phyloP scores from a whole-genome alignment of 345 rosid genomes.

The Boechera stricta region DNA sequence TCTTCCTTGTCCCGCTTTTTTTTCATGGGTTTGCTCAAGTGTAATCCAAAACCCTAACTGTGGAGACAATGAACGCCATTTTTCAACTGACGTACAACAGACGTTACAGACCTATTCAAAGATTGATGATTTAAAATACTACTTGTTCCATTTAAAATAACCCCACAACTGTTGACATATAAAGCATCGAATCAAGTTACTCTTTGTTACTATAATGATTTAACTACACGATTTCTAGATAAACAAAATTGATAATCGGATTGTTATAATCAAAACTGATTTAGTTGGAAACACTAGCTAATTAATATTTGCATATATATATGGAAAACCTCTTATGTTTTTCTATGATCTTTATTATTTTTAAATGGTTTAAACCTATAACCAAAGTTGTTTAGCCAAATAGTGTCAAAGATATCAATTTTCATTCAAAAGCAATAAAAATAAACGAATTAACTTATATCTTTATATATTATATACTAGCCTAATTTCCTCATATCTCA shows the following conservation, averaged over 20 bases:
- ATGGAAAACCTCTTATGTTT: background rate
- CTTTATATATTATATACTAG: too few relatives aligned
- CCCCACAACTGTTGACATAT: background rate
- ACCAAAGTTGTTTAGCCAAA: too few relatives aligned
- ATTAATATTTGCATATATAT: background rate
- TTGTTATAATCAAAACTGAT: background rate
- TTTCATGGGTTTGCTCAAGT: background rate
- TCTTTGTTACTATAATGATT: background rate
- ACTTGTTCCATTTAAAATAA: background rate
- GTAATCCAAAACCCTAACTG: slow-evolving; percentile 20
- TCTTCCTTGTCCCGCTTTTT: slow-evolving; percentile 31
- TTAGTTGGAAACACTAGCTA: background rate
- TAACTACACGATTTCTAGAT: background rate
- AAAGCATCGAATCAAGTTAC: background rate
- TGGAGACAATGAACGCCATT: slow-evolving; percentile 14
- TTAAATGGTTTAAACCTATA: background rate
- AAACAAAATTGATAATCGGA: background rate
- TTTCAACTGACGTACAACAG: slow-evolving; percentile 16
- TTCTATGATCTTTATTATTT: background rate
- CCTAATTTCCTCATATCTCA: background rate
- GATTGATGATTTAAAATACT: slow-evolving; percentile 24
- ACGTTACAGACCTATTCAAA: background rate
- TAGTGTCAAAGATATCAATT: too few relatives aligned
- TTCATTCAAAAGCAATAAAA: background rate
- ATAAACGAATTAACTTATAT: too few relatives aligned